phyloP scores from a whole-genome alignment of 441 rosid genomes.

The Bruguiera hainesii region DNA sequence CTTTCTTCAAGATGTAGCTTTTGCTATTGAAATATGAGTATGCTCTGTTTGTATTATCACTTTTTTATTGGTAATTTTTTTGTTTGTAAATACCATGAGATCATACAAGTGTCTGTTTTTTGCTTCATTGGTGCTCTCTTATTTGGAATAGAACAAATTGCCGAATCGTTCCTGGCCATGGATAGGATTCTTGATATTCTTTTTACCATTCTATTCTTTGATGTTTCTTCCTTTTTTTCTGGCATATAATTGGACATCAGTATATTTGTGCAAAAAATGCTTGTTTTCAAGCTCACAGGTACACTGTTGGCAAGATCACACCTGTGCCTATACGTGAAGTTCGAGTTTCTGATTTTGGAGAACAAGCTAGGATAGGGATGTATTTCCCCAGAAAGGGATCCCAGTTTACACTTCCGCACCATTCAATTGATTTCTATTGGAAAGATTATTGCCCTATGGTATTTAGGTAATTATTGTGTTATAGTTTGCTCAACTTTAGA shows the following conservation, averaged over 20 bases:
- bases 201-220: background rate
- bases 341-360: constrained; percentile 84
- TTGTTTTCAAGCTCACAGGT: constrained; percentile 67
- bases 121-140: background rate
- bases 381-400: constrained; percentile 85
- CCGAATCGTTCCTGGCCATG: background rate
- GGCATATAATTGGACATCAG: constrained; percentile 9
- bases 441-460: constrained; percentile 99
- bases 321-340: constrained; percentile 91
- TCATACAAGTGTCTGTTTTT: background rate
- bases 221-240: background rate
- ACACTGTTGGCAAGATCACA: constrained; percentile 94
- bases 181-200: background rate
- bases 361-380: constrained; percentile 92
- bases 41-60: too few species aligned
- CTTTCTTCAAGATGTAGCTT: background rate
- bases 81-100: background rate
- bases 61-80: background rate
- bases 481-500: background rate
- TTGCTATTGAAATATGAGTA: background rate
- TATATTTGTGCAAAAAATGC: constrained; percentile 15
- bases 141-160: background rate
- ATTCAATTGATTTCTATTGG: constrained; percentile 86
- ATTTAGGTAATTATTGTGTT: constrained; percentile 59
- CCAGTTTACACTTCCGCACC: constrained; percentile 88